phyloP scores from a whole-genome alignment of 2,329 filamentous ascomycete genomes.

The Didymella lethalis region DNA sequence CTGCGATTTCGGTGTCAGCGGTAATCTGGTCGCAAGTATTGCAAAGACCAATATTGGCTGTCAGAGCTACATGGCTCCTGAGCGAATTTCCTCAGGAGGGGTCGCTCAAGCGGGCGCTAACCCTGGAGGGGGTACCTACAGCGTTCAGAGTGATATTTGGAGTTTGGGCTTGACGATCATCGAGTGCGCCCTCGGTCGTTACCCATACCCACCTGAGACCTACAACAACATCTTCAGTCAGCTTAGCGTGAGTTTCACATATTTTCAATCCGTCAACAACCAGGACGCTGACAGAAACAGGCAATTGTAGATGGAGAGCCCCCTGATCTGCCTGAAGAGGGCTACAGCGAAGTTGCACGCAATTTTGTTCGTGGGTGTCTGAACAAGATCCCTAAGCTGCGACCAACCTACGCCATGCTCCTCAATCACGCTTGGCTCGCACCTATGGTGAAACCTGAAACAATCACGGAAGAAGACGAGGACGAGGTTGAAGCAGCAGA shows the following conservation, averaged over 20 bases:
- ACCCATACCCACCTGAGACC: slow-evolving; percentile 96
- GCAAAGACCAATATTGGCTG: slow-evolving; percentile 99
- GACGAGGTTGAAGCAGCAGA: slow-evolving; percentile 59
- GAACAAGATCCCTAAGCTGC: slow-evolving; percentile 88
- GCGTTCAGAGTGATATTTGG: slow-evolving; percentile 98
- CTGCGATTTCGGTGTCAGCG: slow-evolving; percentile 97
- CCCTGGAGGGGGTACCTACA: slow-evolving; percentile 83
- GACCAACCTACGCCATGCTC: slow-evolving; percentile 93
- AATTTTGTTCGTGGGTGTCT: slow-evolving; percentile 90
- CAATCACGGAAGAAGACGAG: slow-evolving; percentile 74
- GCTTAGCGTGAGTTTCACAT: slow-evolving; percentile 74
- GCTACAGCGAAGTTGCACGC: slow-evolving; percentile 79
- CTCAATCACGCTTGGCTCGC: slow-evolving; percentile 89
- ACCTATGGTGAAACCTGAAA: slow-evolving; percentile 76
- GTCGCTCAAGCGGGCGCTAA: slow-evolving; percentile 74
- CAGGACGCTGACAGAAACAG: slow-evolving; percentile 57
- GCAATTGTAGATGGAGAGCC: slow-evolving; percentile 98
- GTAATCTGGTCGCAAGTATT: slow-evolving; percentile 95
- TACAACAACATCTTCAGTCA: slow-evolving; percentile 99
- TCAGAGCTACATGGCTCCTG: slow-evolving; percentile 98
- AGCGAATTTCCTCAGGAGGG: slow-evolving; percentile 88
- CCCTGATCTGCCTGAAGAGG: slow-evolving; percentile 79
- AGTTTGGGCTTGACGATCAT: slow-evolving; percentile 93
- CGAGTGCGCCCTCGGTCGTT: slow-evolving; percentile 91
- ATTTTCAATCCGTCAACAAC: not conserved